phyloP scores from a whole-genome alignment of 768 basidiomycete species.

The Cantharellus cinnabarinus region DNA sequence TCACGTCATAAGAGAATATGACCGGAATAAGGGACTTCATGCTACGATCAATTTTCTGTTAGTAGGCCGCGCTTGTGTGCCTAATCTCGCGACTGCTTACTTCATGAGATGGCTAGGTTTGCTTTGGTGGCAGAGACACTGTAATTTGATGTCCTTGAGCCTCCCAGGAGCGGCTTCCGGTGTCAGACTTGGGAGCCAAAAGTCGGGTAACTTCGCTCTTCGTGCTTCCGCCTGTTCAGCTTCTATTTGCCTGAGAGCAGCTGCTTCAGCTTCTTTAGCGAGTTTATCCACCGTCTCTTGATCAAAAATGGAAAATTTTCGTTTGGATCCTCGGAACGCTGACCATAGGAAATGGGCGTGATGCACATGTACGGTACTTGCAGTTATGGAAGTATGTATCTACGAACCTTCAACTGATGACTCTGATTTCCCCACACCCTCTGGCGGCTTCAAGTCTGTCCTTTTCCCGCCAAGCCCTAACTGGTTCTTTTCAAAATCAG shows the following conservation, averaged over 20 bases:
- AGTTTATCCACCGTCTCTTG: conserved; percentile 46
- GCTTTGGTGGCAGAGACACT: conserved; percentile 75
- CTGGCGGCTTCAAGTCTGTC: conserved; percentile 3
- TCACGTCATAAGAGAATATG: conserved; percentile 38
- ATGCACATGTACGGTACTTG: not conserved
- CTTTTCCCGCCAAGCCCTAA: conserved; percentile 36
- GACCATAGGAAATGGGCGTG: not conserved
- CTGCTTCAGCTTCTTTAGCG: conserved; percentile 69
- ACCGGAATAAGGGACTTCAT: conserved; percentile 69
- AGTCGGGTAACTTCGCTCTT: conserved; percentile 81
- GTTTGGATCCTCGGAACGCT: conserved; percentile 37
- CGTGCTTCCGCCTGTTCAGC: conserved; percentile 65
- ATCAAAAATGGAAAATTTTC: conserved; percentile 66
- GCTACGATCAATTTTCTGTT: conserved; percentile 20
- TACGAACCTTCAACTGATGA: too few species aligned
- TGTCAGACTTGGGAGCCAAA: conserved; percentile 89
- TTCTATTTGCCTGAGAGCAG: conserved; percentile 64
- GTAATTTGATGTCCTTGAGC: conserved; percentile 61
- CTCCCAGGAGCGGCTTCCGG: conserved; percentile 53
- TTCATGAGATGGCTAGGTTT: conserved; percentile 54
- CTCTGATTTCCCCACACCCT: not conserved
- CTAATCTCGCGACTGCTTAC: conserved; percentile 25
- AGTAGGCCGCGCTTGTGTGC: not conserved
- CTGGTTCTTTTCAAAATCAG: conserved; percentile 78
- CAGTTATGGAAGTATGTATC: not conserved